Conservation (phyloP, 345 rosid genomes). For the Camelina sativa region DNA sequence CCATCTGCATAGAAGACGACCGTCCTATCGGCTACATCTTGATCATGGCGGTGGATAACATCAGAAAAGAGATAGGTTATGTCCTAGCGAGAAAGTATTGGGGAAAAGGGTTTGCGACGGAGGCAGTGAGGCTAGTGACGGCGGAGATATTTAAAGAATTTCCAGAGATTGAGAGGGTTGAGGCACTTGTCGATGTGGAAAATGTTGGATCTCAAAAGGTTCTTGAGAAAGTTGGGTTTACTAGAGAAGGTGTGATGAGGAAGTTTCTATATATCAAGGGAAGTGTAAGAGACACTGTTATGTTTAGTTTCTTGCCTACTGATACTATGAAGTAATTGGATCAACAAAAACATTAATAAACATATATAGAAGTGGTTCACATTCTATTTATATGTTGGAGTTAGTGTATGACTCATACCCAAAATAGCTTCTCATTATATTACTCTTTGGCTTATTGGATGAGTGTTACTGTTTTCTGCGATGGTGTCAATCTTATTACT, state of each 20-base stretch:
- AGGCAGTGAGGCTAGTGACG: constrained; percentile 55
- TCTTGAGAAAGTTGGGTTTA: constrained; percentile 68
- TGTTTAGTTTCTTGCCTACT: constrained; percentile 61
- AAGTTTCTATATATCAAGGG: constrained; percentile 53
- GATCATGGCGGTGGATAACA: constrained; percentile 52
- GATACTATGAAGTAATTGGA: constrained; percentile 43
- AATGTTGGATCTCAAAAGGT: constrained; percentile 65
- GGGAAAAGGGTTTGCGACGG: constrained; percentile 64
- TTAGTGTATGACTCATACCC: too few relatives aligned
- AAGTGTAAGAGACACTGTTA: constrained; percentile 55
- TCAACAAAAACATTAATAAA: not conserved
- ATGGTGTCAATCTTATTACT: too few relatives aligned
- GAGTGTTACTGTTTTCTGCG: too few relatives aligned
- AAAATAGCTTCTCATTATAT: too few relatives aligned
- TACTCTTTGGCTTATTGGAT: too few relatives aligned
- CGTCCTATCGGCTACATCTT: constrained; percentile 57
- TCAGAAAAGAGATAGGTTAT: constrained; percentile 62
- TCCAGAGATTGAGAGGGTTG: constrained; percentile 60
- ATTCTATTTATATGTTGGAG: too few relatives aligned
- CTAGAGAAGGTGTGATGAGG: constrained; percentile 66
- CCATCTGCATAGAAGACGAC: constrained; percentile 56
- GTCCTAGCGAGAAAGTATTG: constrained; percentile 54
- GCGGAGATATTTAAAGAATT: constrained; percentile 49
- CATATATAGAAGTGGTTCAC: too few relatives aligned
- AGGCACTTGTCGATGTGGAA: constrained; percentile 61